Conservation (phyloP, 495 filamentous ascomycete genomes). For the Aspergillus incahuasiensis region DNA sequence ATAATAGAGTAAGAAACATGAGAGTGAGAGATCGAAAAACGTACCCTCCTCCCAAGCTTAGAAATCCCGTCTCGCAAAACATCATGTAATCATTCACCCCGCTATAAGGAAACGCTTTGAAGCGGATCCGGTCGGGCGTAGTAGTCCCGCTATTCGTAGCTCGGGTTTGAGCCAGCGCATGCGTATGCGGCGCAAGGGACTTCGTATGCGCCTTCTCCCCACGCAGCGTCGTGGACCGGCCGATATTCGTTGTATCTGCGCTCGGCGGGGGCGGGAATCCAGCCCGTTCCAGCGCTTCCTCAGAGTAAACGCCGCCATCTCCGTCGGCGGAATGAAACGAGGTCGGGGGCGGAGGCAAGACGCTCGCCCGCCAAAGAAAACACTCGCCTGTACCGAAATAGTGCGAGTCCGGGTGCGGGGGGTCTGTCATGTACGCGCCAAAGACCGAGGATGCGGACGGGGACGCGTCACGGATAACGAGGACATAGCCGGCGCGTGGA, state of each 20-base stretch:
- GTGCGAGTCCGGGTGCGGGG: conserved; percentile 70
- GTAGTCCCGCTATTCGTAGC: conserved; percentile 33
- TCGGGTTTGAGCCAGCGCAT: conserved; percentile 23
- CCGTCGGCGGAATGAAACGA: conserved; percentile 46
- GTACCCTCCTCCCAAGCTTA: conserved; percentile 80
- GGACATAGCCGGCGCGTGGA: conserved; percentile 74
- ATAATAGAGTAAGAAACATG: too few species aligned
- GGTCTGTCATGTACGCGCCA: conserved; percentile 89
- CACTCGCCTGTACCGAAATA: conserved; percentile 97
- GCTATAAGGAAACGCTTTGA: conserved; percentile 95
- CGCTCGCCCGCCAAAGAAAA: conserved; percentile 88
- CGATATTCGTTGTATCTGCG: conserved; percentile 65
- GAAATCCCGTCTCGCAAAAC: conserved; percentile 79
- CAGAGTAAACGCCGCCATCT: conserved; percentile 27
- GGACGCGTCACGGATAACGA: conserved; percentile 73
- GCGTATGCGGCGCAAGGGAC: conserved; percentile 24
- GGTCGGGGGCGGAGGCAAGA: conserved; percentile 44
- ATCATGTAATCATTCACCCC: conserved; percentile 97
- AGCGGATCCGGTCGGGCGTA: conserved; percentile 67
- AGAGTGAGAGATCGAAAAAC: conserved; percentile 17
- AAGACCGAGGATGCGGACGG: conserved; percentile 58
- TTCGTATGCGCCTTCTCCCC: conserved; percentile 14
- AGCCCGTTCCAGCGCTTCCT: conserved; percentile 35
- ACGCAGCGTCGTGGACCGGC: conserved; percentile 64
- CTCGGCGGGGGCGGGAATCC: conserved; percentile 67